Percentiles rank a stretch among this genome's conserved stretches.
Conservation (phyloP, 148 eudicot species). For the Hydrangea macrophylla region DNA sequence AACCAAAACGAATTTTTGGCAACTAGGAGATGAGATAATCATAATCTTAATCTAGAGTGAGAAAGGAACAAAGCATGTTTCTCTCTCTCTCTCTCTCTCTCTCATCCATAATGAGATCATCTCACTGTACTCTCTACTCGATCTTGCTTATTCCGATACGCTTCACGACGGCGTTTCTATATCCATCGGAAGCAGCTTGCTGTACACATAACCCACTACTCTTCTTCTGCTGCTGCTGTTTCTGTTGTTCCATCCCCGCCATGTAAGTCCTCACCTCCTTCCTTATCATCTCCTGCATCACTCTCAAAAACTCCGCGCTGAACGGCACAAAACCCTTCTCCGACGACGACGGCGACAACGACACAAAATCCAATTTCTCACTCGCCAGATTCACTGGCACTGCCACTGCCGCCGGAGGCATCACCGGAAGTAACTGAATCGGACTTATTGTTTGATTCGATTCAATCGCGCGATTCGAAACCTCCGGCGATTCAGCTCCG, state of each 20-base stretch:
- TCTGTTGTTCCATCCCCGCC: slow-evolving; percentile 43
- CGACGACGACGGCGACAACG: not conserved
- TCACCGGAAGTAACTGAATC: slow-evolving; percentile 13
- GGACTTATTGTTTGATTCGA: slow-evolving; percentile 13
- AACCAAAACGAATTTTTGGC: slow-evolving; percentile 11
- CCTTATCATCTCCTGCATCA: slow-evolving; percentile 86
- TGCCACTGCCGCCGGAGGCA: slow-evolving; percentile 2
- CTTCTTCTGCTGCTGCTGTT: slow-evolving; percentile 13
- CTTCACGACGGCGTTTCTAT: slow-evolving; percentile 45
- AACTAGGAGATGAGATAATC: not conserved
- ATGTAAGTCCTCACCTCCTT: slow-evolving; percentile 78
- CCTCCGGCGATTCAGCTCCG: slow-evolving; percentile 39
- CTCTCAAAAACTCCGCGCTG: slow-evolving; percentile 55
- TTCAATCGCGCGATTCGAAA: slow-evolving; percentile 14
- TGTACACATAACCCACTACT: slow-evolving; percentile 34
- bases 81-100: not conserved
- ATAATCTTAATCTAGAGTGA: no score
- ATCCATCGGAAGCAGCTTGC: slow-evolving; percentile 39
- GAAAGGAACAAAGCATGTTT: slow-evolving; percentile 18
- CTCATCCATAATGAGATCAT: not conserved
- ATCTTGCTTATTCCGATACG: slow-evolving; percentile 59
- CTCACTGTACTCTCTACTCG: slow-evolving; percentile 26
- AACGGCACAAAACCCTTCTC: slow-evolving; percentile 32
- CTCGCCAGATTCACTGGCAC: not conserved
- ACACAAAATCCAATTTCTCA: not conserved